These are phyloP conservation scores for Polytolypa hystricis DNA, from an alignment of 2,329 filamentous ascomycete genomes.

Conservation along the genomic window DNA sequence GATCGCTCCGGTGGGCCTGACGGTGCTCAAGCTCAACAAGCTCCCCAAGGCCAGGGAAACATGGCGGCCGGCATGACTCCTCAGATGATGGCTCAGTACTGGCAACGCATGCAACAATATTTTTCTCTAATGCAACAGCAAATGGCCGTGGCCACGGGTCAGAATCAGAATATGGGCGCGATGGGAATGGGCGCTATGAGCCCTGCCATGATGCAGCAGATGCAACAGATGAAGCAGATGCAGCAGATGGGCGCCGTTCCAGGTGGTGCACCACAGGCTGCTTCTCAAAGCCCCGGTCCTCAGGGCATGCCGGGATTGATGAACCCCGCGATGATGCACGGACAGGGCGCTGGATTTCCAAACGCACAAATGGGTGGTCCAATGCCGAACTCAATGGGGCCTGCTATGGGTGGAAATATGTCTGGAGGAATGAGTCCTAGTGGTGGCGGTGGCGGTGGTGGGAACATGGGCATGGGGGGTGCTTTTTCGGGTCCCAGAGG, in stretches of 20 bases:
- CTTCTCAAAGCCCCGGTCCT: slow-evolving; percentile 40
- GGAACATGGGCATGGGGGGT: slow-evolving; percentile 33
- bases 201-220: slow-evolving; percentile 63
- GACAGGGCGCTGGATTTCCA: slow-evolving; percentile 30
- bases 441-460: slow-evolving; percentile 21
- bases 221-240: slow-evolving; percentile 57
- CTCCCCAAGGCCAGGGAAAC: slow-evolving; percentile 30
- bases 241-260: slow-evolving; percentile 47
- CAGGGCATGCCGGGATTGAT: slow-evolving; percentile 43
- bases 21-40: slow-evolving; percentile 35
- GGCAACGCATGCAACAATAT: slow-evolving; percentile 97
- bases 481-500: slow-evolving; percentile 35
- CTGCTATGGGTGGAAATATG: slow-evolving; percentile 25
- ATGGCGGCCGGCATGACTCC: slow-evolving; percentile 65
- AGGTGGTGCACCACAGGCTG: slow-evolving; percentile 20
- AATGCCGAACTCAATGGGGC: slow-evolving; percentile 23
- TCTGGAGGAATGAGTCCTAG: slow-evolving; percentile 3
- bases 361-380: slow-evolving; percentile 28
- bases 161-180: slow-evolving; percentile 31
- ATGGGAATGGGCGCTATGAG: slow-evolving; percentile 58
- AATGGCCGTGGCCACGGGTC: slow-evolving; percentile 49
- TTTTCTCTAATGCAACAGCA: slow-evolving; percentile 91
- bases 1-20: slow-evolving; percentile 27
- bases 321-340: slow-evolving; percentile 11
- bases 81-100: slow-evolving; percentile 96